Percentiles rank a stretch among this genome's conserved stretches.
phyloP scores from a whole-genome alignment of 345 rosid species.

The Eucalyptus curtisii region DNA sequence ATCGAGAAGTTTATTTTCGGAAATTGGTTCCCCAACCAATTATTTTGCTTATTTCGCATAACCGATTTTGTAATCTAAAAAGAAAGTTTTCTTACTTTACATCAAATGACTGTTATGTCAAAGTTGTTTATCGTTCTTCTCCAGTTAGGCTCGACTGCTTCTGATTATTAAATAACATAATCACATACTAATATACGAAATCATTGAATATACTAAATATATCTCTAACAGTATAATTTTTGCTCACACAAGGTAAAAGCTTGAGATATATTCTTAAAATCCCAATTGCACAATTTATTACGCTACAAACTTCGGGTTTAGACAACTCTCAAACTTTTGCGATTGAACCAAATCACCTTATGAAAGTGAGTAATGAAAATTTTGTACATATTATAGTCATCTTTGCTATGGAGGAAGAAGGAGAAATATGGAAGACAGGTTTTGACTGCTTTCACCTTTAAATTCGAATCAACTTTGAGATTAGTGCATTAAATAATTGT shows the following conservation, averaged over 20 bases:
- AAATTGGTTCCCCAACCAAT: neutral
- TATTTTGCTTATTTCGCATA: neutral
- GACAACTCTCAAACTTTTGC: neutral
- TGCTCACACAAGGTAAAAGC: neutral
- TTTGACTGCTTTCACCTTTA: neutral
- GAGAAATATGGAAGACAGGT: neutral
- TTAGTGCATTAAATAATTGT: neutral
- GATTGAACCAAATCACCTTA: neutral
- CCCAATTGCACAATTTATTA: neutral
- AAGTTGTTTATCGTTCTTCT: neutral
- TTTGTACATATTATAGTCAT: neutral
- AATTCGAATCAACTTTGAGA: neutral
- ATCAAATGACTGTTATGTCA: neutral
- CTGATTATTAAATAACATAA: neutral
- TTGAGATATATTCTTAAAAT: neutral
- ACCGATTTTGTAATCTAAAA: neutral
- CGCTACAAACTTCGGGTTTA: neutral
- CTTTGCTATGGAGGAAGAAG: neutral
- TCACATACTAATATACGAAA: no score
- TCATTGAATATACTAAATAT: no score
- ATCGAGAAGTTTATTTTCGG: neutral
- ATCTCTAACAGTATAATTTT: no score
- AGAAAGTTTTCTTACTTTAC: neutral
- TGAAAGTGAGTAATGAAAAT: neutral
- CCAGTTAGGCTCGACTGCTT: rapidly evolving